A percentile compares a stretch with the other conserved stretches of the same genome.
Conservation (phyloP, 345 rosid species). For the Passiflora organensis region DNA sequence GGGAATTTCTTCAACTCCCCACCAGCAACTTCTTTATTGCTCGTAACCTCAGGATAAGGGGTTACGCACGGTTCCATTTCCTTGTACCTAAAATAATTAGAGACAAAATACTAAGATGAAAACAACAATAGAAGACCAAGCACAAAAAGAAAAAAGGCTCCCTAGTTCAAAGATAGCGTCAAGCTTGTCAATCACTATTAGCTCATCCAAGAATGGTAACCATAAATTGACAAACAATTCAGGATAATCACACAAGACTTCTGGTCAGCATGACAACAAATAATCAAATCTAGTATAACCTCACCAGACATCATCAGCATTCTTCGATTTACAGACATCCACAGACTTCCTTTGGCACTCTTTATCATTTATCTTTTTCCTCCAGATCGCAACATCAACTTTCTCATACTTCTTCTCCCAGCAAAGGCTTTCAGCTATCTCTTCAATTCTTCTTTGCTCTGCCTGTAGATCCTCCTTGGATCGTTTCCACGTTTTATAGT, state of each 20-base stretch:
- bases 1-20: constrained; percentile 85
- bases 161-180: not conserved
- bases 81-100: constrained; percentile 55
- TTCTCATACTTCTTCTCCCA: constrained; percentile 99
- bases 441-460: constrained; percentile 81
- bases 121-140: not conserved
- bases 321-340: constrained; percentile 43
- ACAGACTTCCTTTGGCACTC: constrained; percentile 49
- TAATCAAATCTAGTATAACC: constrained; percentile 13
- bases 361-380: constrained; percentile 60
- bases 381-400: constrained; percentile 82
- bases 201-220: not conserved
- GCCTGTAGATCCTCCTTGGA: constrained; percentile 69
- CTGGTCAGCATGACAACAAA: not conserved
- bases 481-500: constrained; percentile 81
- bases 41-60: constrained; percentile 64
- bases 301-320: constrained; percentile 74
- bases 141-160: no score
- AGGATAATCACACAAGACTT: not conserved
- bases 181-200: not conserved
- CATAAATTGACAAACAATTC: not conserved
- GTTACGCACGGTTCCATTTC: constrained; percentile 64
- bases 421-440: constrained; percentile 72
- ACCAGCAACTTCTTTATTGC: constrained; percentile 69
- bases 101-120: constrained; percentile 8